phyloP scores from a whole-genome alignment of 495 filamentous ascomycete species.

The Emericellopsis terricola region DNA sequence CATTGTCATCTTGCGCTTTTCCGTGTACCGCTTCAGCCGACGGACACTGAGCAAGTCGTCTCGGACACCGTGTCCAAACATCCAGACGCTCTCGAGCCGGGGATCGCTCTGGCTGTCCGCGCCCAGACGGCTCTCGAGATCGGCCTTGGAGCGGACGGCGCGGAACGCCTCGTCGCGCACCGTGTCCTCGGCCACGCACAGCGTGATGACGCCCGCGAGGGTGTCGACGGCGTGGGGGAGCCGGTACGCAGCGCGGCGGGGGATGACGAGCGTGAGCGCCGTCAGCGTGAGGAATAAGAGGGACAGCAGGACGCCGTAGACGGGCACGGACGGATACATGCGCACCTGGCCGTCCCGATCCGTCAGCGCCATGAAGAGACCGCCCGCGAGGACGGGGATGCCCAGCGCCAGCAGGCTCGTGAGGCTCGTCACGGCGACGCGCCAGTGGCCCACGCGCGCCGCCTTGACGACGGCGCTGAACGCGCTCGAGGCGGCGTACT shows the following conservation, averaged over 20 bases:
- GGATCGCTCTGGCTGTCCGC: neutral
- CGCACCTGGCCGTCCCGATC: constrained; percentile 31
- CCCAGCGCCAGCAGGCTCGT: constrained; percentile 43
- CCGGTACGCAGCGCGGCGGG: constrained; percentile 33
- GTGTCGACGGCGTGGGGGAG: constrained; percentile 53
- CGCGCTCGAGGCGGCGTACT: constrained; percentile 51
- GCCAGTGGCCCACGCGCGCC: constrained; percentile 45
- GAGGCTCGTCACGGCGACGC: constrained; percentile 49
- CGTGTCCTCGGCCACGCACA: constrained; percentile 50
- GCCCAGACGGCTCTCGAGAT: constrained; percentile 1
- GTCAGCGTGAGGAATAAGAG: constrained; percentile 49
- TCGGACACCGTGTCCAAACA: constrained; percentile 1
- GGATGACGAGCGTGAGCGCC: constrained; percentile 28
- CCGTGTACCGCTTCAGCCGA: neutral
- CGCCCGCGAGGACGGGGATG: constrained; percentile 60
- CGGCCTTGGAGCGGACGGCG: neutral
- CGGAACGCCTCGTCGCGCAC: constrained; percentile 46
- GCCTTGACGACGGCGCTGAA: constrained; percentile 44
- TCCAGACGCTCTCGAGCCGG: constrained; percentile 1
- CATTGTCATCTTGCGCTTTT: neutral
- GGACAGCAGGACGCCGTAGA: constrained; percentile 48
- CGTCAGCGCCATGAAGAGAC: constrained; percentile 65
- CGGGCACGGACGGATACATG: constrained; percentile 51
- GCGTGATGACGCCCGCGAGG: constrained; percentile 60
- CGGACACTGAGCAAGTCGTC: neutral